Evolutionary conservation across 2,329 filamentous ascomycete genomes (phyloP), one percentile per base, ranked within the genome.

Genomic region (Zasmidium cellare): DNA sequence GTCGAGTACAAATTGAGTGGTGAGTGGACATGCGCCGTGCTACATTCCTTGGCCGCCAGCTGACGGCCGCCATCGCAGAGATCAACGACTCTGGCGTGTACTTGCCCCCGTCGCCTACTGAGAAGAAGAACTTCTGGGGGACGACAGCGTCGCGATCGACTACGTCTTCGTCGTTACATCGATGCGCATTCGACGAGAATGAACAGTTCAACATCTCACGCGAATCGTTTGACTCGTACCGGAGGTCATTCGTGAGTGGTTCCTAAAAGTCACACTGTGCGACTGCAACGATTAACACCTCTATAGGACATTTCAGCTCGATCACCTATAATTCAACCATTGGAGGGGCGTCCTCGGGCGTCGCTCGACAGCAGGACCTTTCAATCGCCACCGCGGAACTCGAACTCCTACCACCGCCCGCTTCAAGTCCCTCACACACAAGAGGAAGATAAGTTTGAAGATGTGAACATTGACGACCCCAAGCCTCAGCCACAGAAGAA

Each of bases 61-160:
- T 56, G 53, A 60, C 31, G n/a, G 53, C 38, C 24, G 41, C 38
- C 11, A 28, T 49, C 67, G n/a, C 73, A 97, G 93, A 97, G 65
- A 94, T 97, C 74, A 96, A 96, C 72, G 92, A 96, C 76, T 96
- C 90, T 74, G 93, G 93, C 65, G 89, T 96, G 61, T 97, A 96
- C 77, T 84, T 97, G 66, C 93, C 93, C 84, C 93, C 93, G n/a
- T 96, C 93, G 9, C 91, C 93, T 2, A 85, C 87, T 14, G 91
- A 96, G 76, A 91, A 91, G 73, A 91, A 90, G 71, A 83, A 83
- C 61, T 88, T 91, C 68, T 97, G 92, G 92, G 78, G 76, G 22
- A 77, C 74, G 54, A 65, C 68, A 52, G 83, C 77, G 14, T 80
- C 77, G 35, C 77, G 77, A 59, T 80, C 82, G 41, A 79, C 78